Evolutionary conservation across 2,329 filamentous ascomycete species (phyloP).

Genomic region (Exutisphaerella laricina): DNA sequence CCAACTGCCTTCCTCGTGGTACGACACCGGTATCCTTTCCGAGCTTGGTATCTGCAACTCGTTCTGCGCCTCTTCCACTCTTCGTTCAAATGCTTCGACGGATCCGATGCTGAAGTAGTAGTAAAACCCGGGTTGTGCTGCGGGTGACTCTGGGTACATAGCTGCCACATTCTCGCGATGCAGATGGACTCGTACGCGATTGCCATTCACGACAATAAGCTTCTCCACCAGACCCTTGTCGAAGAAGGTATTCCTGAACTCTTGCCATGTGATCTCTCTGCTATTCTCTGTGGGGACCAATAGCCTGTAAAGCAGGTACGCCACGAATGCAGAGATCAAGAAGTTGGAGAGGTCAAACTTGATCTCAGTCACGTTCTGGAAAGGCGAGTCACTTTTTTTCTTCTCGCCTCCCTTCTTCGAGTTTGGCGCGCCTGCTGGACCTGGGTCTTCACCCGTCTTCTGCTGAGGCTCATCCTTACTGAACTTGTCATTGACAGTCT

Average conservation of each 20-base stretch:
- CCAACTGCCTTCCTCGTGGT: slow-evolving; percentile 69
- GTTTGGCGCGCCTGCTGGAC: slow-evolving; percentile 27
- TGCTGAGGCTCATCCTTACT: slow-evolving; percentile 36
- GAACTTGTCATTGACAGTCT: slow-evolving; percentile 31
- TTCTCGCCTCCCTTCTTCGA: slow-evolving; percentile 36
- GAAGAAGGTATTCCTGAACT: slow-evolving; percentile 86
- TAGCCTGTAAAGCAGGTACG: slow-evolving; percentile 58
- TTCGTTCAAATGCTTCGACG: slow-evolving; percentile 84
- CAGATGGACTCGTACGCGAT: slow-evolving; percentile 72
- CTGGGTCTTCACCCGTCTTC: slow-evolving; percentile 42
- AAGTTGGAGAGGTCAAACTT: slow-evolving; percentile 53
- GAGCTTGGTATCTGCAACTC: slow-evolving; percentile 77
- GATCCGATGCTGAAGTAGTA: slow-evolving; percentile 97
- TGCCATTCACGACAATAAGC: slow-evolving; percentile 72
- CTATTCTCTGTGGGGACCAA: slow-evolving; percentile 61
- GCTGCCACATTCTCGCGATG: slow-evolving; percentile 67
- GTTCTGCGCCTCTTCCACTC: slow-evolving; percentile 79
- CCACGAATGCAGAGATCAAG: slow-evolving; percentile 53
- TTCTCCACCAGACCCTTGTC: slow-evolving; percentile 96
- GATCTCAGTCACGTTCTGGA: slow-evolving; percentile 41
- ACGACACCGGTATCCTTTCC: slow-evolving; percentile 92
- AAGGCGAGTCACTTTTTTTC: slow-evolving; percentile 36
- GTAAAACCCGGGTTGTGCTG: slow-evolving; percentile 62
- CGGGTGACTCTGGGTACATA: slow-evolving; percentile 71
- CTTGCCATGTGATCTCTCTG: slow-evolving; percentile 94